Percentiles rank a stretch among this genome's conserved stretches.
Conservation (phyloP, 1,284 basidiomycete genomes). For the Exsudoporus floridanus region DNA sequence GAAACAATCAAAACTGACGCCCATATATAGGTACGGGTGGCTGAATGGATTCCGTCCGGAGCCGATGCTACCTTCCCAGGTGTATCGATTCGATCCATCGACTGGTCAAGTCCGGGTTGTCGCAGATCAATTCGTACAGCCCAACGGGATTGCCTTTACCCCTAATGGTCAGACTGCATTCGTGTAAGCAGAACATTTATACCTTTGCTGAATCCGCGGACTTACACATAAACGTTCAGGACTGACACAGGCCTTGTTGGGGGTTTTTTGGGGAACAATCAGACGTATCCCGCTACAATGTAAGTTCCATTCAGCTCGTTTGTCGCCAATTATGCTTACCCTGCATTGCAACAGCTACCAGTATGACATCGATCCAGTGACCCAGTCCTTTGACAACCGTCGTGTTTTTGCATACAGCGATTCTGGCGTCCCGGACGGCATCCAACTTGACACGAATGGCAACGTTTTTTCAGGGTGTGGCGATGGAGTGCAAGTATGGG, state of each 20-base stretch:
- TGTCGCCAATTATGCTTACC: background rate
- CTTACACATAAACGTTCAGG: slow-evolving; percentile 33
- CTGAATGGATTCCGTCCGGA: slow-evolving; percentile 63
- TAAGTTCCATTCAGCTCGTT: slow-evolving; percentile 31
- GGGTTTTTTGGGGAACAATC: slow-evolving; percentile 57
- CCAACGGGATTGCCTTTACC: slow-evolving; percentile 49
- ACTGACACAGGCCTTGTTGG: slow-evolving; percentile 50
- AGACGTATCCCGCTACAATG: slow-evolving; percentile 69
- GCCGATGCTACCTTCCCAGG: slow-evolving; percentile 55
- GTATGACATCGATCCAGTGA: slow-evolving; percentile 65
- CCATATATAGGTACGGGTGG: slow-evolving; percentile 54
- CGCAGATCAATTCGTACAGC: slow-evolving; percentile 56
- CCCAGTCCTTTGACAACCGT: slow-evolving; percentile 33
- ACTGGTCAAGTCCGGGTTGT: slow-evolving; percentile 41
- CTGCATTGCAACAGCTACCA: slow-evolving; percentile 50
- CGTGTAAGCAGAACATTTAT: slow-evolving; percentile 45
- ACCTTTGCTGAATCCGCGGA: background rate
- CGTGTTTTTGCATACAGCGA: slow-evolving; percentile 53
- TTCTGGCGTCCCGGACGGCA: slow-evolving; percentile 71
- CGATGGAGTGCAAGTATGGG: slow-evolving; percentile 55
- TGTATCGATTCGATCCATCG: slow-evolving; percentile 68
- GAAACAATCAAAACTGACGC: background rate
- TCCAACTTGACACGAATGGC: slow-evolving; percentile 40
- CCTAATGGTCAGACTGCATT: slow-evolving; percentile 66
- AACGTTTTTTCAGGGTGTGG: slow-evolving; percentile 26